These are phyloP conservation scores for Hygrophoropsis aurantiaca DNA, from an alignment of 768 basidiomycete genomes.

Conservation along the genomic window DNA sequence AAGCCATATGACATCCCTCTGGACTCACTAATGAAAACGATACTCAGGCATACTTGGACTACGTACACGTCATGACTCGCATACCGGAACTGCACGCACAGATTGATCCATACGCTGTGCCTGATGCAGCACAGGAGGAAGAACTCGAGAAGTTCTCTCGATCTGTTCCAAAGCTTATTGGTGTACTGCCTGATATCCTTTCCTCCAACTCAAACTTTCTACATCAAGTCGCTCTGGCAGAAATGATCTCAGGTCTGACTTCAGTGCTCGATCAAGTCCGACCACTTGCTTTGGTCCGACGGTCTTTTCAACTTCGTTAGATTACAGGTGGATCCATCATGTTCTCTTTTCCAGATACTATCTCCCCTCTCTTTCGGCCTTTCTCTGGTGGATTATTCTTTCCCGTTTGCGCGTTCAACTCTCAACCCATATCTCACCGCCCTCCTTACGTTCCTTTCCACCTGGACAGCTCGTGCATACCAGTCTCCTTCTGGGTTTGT, in stretches of 20 bases:
- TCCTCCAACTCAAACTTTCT: slow-evolving; percentile 55
- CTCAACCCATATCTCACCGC: no score
- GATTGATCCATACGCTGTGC: slow-evolving; percentile 34
- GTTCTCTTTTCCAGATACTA: slow-evolving; percentile 67
- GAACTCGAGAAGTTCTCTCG: slow-evolving; percentile 64
- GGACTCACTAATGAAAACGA: no score
- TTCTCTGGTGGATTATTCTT: slow-evolving; percentile 74
- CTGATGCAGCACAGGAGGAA: slow-evolving; percentile 44
- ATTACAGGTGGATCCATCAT: slow-evolving; percentile 70
- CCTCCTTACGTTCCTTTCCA: no score
- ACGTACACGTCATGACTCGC: slow-evolving; percentile 60
- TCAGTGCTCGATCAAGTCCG: slow-evolving; percentile 56
- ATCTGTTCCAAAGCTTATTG: slow-evolving; percentile 63
- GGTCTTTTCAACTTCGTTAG: slow-evolving; percentile 80
- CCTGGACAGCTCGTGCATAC: no score
- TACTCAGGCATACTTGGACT: slow-evolving; percentile 67
- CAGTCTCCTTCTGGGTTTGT: no score
- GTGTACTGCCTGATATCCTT: slow-evolving; percentile 67
- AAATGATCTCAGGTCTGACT: slow-evolving; percentile 69
- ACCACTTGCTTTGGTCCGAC: slow-evolving; percentile 71
- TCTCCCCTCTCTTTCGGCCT: slow-evolving; percentile 72
- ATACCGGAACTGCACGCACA: slow-evolving; percentile 54
- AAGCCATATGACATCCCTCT: no score
- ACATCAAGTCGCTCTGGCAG: slow-evolving; percentile 68
- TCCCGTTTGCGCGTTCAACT: slow-evolving; percentile 80